Base-by-base conservation (phyloP, 2,329 filamentous ascomycete genomes). In the Fusarium pilosicola region DNA sequence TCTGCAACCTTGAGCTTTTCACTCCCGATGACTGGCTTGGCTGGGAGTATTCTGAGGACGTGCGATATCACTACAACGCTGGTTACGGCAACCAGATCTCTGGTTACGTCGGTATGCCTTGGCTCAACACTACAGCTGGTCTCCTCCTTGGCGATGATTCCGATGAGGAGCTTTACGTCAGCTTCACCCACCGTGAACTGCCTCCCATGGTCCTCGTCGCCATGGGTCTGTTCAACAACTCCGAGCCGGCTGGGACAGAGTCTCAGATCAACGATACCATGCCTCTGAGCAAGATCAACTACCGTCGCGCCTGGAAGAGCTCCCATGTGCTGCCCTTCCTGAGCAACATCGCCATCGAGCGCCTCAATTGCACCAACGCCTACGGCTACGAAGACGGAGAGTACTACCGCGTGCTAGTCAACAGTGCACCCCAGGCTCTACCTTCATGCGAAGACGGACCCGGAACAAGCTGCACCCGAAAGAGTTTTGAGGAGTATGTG, bases 221-320 rank as follows among this genome's bases (percentile, higher is more conserved):
- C 1, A 86, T 93, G 80, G 91, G 91, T 1, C 84, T 93, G 9
- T 93, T 92, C 85, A 93, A 93, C 83, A 92, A 92, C 80, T 90
- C 89, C 7, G 86, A 84, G 0, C 88, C 87, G 68, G 87, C 86
- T 15, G 83, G 84, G 1, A 74, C 60, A 55, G 85, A 86, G 63
- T 80, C 86, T 20, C 68, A 77, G 20, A 82, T 89, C 73, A 92
- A 92, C 71, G 87, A 85, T 56, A 92, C 91, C 6, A 92, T 93
- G 88, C 91, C 91, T 0, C 81, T 88, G 1, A 86, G 88, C 70
- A 84, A 84, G 30, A 89, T 92, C 77, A 93, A 93, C 82, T 86
- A 90, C 79, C 84, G 86, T 30, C 88, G 91, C 32, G 88, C 85
- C 4, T 93, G 91, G 91, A 86, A 85, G 77, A 90, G 88, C 71